Conservation (phyloP, 257 asterid species). For the Solanum tarapatanum region DNA sequence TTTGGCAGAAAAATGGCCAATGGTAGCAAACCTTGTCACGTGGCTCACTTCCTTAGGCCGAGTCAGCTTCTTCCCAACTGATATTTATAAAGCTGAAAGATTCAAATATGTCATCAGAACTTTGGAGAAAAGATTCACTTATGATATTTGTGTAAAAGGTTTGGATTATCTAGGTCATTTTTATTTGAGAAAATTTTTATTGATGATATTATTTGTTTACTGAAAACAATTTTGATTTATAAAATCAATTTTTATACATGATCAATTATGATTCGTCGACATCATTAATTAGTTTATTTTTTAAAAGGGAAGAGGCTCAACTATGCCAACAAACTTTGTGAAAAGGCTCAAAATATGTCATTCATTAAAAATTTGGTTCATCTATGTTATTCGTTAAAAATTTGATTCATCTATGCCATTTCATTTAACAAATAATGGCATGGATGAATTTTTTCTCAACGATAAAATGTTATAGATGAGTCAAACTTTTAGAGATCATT, state of each 20-base stretch:
- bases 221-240: too few species aligned
- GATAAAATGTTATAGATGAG: background rate
- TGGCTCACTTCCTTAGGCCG: constrained; percentile 1
- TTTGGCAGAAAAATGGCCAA: constrained; percentile 8
- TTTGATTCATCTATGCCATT: too few species aligned
- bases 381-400: too few species aligned
- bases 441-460: too few species aligned
- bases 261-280: background rate
- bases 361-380: background rate
- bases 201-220: too few species aligned
- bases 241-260: background rate
- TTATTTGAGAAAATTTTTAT: too few species aligned
- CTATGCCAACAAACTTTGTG: background rate
- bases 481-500: background rate
- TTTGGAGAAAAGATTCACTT: too few species aligned
- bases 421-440: background rate
- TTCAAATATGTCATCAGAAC: too few species aligned
- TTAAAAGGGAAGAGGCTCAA: too few species aligned
- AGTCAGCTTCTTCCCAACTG: background rate
- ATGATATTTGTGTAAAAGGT: too few species aligned
- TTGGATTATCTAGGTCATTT: background rate
- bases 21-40: constrained; percentile 13
- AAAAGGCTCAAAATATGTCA: background rate
- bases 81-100: too few species aligned
- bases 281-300: too few species aligned